These are phyloP conservation scores for Mycotypha africana DNA, from an alignment of 371 early-diverging fungal species.

Conservation along the genomic window DNA sequence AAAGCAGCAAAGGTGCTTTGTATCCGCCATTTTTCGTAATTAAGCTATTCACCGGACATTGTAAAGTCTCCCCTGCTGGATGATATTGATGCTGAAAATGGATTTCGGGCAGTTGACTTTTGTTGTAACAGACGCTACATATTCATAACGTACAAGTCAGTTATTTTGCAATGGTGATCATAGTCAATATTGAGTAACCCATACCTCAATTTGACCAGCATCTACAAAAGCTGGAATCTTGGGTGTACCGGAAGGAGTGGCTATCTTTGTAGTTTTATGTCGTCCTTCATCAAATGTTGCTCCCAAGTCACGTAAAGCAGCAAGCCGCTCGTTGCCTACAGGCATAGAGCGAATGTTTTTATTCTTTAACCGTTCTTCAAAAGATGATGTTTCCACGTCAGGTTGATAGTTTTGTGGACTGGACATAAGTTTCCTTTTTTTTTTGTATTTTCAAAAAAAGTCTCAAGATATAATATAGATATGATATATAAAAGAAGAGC, in stretches of 20 bases:
- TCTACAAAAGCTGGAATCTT: slow-evolving; percentile 37
- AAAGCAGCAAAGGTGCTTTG: too few relatives aligned
- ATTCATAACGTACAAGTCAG: neutral
- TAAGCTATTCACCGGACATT: too few relatives aligned
- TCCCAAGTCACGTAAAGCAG: slow-evolving; percentile 36
- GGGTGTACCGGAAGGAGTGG: slow-evolving; percentile 32
- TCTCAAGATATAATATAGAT: neutral
- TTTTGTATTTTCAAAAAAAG: neutral
- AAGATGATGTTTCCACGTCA: slow-evolving; percentile 8
- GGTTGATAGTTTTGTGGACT: too few relatives aligned
- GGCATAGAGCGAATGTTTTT: slow-evolving; percentile 25
- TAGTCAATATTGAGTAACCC: neutral
- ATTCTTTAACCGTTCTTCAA: slow-evolving; percentile 9
- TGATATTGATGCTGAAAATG: neutral
- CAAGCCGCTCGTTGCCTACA: slow-evolving; percentile 25
- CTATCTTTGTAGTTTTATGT: slow-evolving; percentile 34
- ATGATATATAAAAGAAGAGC: too few relatives aligned
- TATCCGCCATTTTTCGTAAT: neutral
- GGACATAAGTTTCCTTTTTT: slow-evolving; percentile 2
- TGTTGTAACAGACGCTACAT: neutral
- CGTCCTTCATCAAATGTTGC: slow-evolving; percentile 38
- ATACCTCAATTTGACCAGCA: slow-evolving; percentile 19
- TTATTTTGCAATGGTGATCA: too few relatives aligned
- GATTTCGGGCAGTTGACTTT: neutral
- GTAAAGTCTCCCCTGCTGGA: too few relatives aligned